These are phyloP conservation scores for Maudiozyma bulderi DNA, from an alignment of 805 yeast species.

Conservation along the genomic window DNA sequence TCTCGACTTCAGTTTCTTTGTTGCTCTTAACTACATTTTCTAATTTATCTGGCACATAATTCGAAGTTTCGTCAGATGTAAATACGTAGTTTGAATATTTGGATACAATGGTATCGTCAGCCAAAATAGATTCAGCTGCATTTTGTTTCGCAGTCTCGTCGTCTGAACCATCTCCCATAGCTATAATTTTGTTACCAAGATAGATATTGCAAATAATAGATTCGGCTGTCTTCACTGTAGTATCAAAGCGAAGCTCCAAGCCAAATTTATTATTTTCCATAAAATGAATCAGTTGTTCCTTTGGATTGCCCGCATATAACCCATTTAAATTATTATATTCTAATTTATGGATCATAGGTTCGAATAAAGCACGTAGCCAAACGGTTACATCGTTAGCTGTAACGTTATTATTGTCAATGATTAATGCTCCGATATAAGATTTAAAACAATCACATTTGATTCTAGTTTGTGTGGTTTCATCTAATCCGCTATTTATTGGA, in stretches of 20 bases:
- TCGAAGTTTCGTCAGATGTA: neutral
- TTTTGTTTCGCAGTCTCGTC: constrained; percentile 61
- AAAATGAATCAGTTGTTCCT: constrained; percentile 53
- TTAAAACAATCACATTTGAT: constrained; percentile 73
- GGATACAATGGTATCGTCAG: constrained; percentile 42
- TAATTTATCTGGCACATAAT: neutral
- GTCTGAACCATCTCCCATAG: constrained; percentile 54
- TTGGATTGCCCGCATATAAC: constrained; percentile 48
- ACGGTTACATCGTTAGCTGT: constrained; percentile 35
- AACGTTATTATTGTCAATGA: constrained; percentile 34
- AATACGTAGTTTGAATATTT: constrained; percentile 31
- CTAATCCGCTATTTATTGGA: neutral
- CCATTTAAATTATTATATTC: constrained; percentile 8
- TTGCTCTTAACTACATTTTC: neutral
- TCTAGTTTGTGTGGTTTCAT: constrained; percentile 31
- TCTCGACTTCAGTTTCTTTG: no score
- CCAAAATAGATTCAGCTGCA: constrained; percentile 70
- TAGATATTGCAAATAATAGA: constrained; percentile 45
- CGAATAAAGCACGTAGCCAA: constrained; percentile 43
- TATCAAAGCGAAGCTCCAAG: constrained; percentile 1
- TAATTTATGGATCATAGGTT: constrained; percentile 4
- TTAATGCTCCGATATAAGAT: constrained; percentile 77
- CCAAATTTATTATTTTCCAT: constrained; percentile 33
- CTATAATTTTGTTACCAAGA: constrained; percentile 47
- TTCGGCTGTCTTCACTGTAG: constrained; percentile 16